These are phyloP conservation scores for Talinum fruticosum DNA, from an alignment of 148 eudicot species.

Conservation along the genomic window DNA sequence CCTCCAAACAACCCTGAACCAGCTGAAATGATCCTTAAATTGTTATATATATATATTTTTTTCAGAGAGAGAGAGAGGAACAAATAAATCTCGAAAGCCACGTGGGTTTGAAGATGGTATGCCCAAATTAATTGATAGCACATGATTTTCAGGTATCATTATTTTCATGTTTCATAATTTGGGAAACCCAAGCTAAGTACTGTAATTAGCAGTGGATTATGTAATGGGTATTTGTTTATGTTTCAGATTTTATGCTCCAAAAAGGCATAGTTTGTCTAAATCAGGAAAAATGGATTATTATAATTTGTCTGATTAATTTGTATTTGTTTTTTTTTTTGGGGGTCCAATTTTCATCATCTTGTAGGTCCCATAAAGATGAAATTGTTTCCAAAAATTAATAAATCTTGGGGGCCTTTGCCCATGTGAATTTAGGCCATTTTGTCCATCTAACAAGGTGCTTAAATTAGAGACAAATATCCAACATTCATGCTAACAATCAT, in stretches of 20 bases:
- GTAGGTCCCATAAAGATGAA: constrained; percentile 2
- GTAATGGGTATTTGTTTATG: background rate
- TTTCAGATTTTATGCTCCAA: background rate
- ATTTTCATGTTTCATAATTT: constrained; percentile 12
- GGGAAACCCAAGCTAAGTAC: background rate
- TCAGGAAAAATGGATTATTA: background rate
- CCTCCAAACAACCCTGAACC: no score
- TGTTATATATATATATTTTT: no score
- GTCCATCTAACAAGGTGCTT: constrained; percentile 8
- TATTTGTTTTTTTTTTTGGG: background rate
- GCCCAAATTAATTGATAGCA: constrained; percentile 12
- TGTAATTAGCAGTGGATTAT: background rate
- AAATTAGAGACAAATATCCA: constrained; percentile 13
- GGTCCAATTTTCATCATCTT: background rate
- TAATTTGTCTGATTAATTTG: constrained; percentile 6
- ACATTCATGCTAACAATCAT: constrained; percentile 23
- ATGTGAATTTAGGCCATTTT: constrained; percentile 16
- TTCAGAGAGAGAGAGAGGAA: no score
- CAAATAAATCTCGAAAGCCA: background rate
- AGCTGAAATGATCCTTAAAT: no score
- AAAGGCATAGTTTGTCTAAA: constrained; percentile 10
- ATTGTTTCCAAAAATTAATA: constrained; percentile 8
- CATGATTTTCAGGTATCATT: constrained; percentile 12
- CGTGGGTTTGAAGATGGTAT: background rate
- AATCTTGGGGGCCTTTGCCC: constrained; percentile 7